Conservation (phyloP, 139 green algal genomes). For the Chlamydomonas applanata region DNA sequence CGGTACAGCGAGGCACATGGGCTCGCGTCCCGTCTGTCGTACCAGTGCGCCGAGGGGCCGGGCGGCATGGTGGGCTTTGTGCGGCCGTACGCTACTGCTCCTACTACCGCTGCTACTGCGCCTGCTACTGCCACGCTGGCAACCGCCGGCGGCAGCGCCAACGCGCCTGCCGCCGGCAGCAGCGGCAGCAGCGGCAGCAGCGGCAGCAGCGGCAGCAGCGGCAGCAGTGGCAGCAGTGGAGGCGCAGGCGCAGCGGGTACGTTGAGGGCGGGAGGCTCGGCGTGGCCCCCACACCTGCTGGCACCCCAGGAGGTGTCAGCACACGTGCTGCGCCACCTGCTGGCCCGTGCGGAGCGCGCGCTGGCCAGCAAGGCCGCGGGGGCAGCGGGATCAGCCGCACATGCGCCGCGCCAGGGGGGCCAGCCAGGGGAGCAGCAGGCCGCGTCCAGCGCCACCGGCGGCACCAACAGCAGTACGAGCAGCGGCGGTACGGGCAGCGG, state of each 20-base stretch:
- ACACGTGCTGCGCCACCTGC: slow-evolving; percentile 57
- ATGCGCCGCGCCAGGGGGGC: too few species aligned
- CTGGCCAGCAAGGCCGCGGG: too few species aligned
- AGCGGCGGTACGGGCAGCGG: slow-evolving; percentile 12
- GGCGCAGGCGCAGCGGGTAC: too few species aligned
- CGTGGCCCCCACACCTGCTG: slow-evolving; percentile 22
- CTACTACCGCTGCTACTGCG: not conserved
- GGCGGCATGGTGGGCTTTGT: not conserved
- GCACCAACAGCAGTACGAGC: not conserved
- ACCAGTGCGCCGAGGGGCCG: not conserved
- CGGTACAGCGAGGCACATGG: not conserved
- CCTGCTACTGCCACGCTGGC: too few species aligned
- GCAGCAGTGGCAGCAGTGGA: not conserved
- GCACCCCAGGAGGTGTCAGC: slow-evolving; percentile 77
- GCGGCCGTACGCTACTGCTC: not conserved
- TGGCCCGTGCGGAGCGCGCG: slow-evolving; percentile 29
- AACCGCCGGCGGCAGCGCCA: too few species aligned
- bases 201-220: too few species aligned
- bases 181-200: too few species aligned
- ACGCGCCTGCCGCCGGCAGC: too few species aligned
- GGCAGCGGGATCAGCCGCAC: too few species aligned
- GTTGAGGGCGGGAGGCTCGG: too few species aligned
- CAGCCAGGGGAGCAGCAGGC: not conserved
- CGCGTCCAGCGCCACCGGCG: not conserved
- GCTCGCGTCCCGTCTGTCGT: not conserved